phyloP scores from a whole-genome alignment of 352 stramenopile species.

The Saprolegnia parasitica region DNA sequence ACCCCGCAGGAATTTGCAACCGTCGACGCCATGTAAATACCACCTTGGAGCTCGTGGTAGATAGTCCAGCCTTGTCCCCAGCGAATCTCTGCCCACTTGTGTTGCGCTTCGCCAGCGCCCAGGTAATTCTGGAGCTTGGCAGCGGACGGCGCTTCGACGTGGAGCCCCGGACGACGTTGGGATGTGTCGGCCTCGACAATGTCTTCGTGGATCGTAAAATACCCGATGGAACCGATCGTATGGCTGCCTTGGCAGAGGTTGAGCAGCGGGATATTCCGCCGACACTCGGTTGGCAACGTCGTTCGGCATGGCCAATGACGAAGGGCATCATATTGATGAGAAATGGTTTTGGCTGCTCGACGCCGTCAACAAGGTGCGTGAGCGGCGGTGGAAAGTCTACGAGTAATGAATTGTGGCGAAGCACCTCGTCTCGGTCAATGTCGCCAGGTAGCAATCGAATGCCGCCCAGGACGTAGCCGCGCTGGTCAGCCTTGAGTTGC shows the following conservation, averaged over 20 bases:
- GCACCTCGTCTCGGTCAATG: no score
- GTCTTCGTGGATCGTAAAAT: constrained; percentile 31
- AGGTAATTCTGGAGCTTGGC: background rate
- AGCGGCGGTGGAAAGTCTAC: constrained; percentile 3
- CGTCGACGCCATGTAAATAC: constrained; percentile 33
- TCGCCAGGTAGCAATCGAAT: no score
- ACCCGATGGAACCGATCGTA: constrained; percentile 23
- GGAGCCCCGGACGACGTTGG: constrained; percentile 29
- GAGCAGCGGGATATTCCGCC: constrained; percentile 7
- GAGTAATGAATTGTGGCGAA: background rate
- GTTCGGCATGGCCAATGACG: constrained; percentile 12
- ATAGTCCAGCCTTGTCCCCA: constrained; percentile 20
- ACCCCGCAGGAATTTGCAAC: constrained; percentile 28
- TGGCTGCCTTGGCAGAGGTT: constrained; percentile 12
- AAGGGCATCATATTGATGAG: constrained; percentile 27
- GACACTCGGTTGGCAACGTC: constrained; percentile 1
- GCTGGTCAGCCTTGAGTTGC: no score
- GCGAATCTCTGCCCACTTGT: background rate
- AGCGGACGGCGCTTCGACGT: constrained; percentile 26
- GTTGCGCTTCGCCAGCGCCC: background rate
- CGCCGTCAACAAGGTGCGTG: background rate
- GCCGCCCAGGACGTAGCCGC: no score
- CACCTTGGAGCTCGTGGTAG: constrained; percentile 25
- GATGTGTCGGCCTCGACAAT: constrained; percentile 27
- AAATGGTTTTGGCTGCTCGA: background rate